Evolutionary conservation across 352 stramenopile species (phyloP).

Genomic region (Lagenidium giganteum): DNA sequence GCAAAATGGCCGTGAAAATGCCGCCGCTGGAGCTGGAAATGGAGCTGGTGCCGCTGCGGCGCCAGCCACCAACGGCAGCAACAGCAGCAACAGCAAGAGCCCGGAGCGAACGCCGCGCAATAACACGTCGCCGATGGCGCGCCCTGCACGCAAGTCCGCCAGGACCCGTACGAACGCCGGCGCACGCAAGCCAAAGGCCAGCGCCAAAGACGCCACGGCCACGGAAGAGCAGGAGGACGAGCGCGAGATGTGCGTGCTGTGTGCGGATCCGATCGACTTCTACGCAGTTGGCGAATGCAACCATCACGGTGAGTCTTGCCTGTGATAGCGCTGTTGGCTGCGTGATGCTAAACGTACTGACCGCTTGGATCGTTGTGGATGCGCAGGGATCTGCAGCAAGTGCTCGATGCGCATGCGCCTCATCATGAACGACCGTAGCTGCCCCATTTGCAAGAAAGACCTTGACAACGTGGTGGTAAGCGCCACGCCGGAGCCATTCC

Average conservation of each 20-base stretch:
- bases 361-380: no score
- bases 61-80: no score
- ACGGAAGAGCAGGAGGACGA: constrained; percentile 22
- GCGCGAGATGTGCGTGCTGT: constrained; percentile 52
- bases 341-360: not conserved
- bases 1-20: no score
- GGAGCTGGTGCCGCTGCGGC: no score
- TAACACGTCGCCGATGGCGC: no score
- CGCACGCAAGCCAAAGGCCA: constrained; percentile 4
- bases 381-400: constrained; percentile 80
- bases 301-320: constrained; percentile 53
- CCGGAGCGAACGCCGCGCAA: no score
- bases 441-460: constrained; percentile 75
- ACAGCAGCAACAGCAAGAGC: no score
- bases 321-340: not conserved
- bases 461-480: constrained; percentile 68
- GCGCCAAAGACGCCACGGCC: not conserved
- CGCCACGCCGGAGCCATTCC: constrained; percentile 27
- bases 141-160: no score
- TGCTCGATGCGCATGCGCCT: constrained; percentile 80
- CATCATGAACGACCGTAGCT: constrained; percentile 73
- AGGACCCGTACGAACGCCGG: no score
- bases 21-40: no score
- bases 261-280: constrained; percentile 63
- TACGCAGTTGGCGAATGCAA: constrained; percentile 74